Evolutionary conservation across 495 filamentous ascomycete genomes (phyloP), one percentile per base, ranked within the genome.

Genomic region (Hypoxylon intermedium): DNA sequence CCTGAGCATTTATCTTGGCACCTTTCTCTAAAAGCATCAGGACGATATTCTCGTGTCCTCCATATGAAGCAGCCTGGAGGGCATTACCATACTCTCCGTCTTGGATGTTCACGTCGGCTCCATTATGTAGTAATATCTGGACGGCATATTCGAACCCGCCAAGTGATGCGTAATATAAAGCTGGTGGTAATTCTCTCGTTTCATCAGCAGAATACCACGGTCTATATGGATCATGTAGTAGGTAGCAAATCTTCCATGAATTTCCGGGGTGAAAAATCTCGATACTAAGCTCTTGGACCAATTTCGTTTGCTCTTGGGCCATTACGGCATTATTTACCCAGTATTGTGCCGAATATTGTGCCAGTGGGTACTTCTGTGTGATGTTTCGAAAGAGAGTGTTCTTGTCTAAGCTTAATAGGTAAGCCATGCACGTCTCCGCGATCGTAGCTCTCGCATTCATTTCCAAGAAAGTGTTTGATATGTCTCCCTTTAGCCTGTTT

Each of bases 391-490:
- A 15, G 13, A 54, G 43, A 13, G 41, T 44, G 46, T 65, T 50
- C 9, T 42, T 53, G n/a, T 67, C 49, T 20, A 70, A 44, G 48
- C 70, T 63, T 18, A 60, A 49, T 13, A 76, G 51, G 60, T 76
- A 75, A 16, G 45, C 42, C 18, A 75, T 30, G 45, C 71, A 75
- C n/a, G 56, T 44, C 56, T 51, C 64, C 24, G 72, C 63, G 28
- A 74, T 68, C 36, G 63, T 50, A 18, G 49, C 38, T 37, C 63
- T 75, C 13, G 67, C 68, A 51, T 58, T 42, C 3, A 31, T 7
- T 33, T 56, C 60, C 24, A 41, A 57, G 33, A 71, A 48, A 30
- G 47, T 13, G 38, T 45, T 11, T 3, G 21, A 2, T 2, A 49
- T 33, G 11, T 37, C 45, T 9, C 6, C 19, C 2, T 36, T 13